phyloP scores from a whole-genome alignment of 1,284 basidiomycete genomes.

The Blastosporella zonata region DNA sequence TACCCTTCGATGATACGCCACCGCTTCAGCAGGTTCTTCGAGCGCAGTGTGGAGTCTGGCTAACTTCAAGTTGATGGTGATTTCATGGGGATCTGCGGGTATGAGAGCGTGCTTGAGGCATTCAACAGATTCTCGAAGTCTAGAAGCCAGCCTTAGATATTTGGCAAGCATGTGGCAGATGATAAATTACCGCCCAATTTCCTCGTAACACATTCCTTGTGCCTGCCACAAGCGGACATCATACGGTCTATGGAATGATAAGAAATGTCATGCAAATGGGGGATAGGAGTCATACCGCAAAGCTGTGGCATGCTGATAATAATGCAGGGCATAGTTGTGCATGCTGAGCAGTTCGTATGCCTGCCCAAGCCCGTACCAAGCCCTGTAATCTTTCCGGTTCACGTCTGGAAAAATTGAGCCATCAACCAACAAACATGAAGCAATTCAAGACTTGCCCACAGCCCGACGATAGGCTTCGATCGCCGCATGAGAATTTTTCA shows the following conservation, averaged over 20 bases:
- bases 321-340: slow-evolving; percentile 94
- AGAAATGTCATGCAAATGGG: slow-evolving; percentile 4
- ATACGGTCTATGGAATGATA: slow-evolving; percentile 67
- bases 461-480: slow-evolving; percentile 97
- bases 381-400: slow-evolving; percentile 94
- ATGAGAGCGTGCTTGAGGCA: slow-evolving; percentile 87
- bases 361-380: slow-evolving; percentile 98
- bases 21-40: slow-evolving; percentile 64
- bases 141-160: slow-evolving; percentile 26
- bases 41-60: slow-evolving; percentile 72
- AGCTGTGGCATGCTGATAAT: slow-evolving; percentile 95
- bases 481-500: slow-evolving; percentile 98
- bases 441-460: slow-evolving; percentile 59
- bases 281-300: slow-evolving; percentile 57
- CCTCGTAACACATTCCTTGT: slow-evolving; percentile 91
- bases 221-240: slow-evolving; percentile 97
- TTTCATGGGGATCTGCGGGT: slow-evolving; percentile 80
- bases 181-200: slow-evolving; percentile 66
- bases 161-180: slow-evolving; percentile 2
- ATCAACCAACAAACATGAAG: neutral
- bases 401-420: slow-evolving; percentile 56
- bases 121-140: slow-evolving; percentile 82
- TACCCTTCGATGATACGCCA: slow-evolving; percentile 69
- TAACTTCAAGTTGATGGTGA: slow-evolving; percentile 72
- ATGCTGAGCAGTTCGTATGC: slow-evolving; percentile 96